phyloP scores from a whole-genome alignment of 140 eudicot species.

The Senecio squalidus region DNA sequence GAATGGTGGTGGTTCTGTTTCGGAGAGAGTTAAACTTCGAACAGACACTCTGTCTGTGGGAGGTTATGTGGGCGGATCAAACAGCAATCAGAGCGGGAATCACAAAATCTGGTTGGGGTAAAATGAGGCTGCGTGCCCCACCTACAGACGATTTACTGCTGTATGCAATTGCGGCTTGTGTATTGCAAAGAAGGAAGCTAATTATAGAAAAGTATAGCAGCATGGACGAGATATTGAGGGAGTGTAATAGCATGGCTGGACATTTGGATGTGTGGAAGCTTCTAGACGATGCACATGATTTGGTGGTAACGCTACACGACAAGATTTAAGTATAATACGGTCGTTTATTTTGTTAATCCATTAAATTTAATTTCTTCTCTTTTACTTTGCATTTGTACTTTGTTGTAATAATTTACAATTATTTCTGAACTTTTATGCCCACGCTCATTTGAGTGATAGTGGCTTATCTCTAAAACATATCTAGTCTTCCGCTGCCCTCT shows the following conservation, averaged over 20 bases:
- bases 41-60: conserved; percentile 87
- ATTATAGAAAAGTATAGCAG: conserved; percentile 82
- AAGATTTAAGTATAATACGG: conserved; percentile 40
- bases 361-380: background rate
- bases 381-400: conserved; percentile 1
- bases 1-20: conserved; percentile 87
- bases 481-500: background rate
- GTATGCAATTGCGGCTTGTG: conserved; percentile 77
- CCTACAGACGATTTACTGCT: conserved; percentile 74
- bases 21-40: conserved; percentile 67
- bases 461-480: conserved; percentile 23
- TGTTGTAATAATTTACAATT: conserved; percentile 20
- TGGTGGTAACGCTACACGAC: conserved; percentile 75
- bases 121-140: conserved; percentile 60
- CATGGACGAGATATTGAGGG: conserved; percentile 85
- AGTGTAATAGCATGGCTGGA: conserved; percentile 85
- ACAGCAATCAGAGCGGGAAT: conserved; percentile 76
- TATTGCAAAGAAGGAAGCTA: conserved; percentile 61
- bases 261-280: conserved; percentile 87
- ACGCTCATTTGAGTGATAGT: conserved; percentile 28
- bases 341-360: background rate
- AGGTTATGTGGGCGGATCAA: conserved; percentile 96
- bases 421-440: conserved; percentile 20
- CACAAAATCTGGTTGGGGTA: conserved; percentile 57
- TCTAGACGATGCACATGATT: conserved; percentile 79